Conservation (phyloP, 345 rosid species). For the Arabidopsis suecica region DNA sequence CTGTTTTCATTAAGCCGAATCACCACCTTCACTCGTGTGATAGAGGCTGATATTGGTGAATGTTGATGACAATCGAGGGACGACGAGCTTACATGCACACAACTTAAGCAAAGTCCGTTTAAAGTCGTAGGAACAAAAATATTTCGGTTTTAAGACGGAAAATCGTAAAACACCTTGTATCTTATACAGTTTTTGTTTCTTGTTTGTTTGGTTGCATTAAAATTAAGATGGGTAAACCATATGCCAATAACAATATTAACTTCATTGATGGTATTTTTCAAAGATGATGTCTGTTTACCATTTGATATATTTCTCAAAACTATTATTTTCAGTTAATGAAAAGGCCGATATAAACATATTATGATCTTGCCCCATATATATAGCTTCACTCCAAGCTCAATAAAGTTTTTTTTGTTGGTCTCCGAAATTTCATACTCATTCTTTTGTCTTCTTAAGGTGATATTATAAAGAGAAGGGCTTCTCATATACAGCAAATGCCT, state of each 20-base stretch:
- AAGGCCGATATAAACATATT: background rate
- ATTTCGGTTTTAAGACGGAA: background rate
- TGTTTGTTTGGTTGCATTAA: background rate
- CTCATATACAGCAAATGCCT: conserved; percentile 62
- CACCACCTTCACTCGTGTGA: no score
- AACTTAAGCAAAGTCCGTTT: background rate
- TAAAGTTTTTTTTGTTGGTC: background rate
- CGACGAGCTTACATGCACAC: no score
- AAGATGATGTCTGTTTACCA: background rate
- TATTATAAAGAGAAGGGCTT: conserved; percentile 63
- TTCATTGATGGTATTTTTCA: background rate
- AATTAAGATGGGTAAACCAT: background rate
- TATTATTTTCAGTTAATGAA: background rate
- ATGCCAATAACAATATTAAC: background rate
- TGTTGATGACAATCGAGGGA: no score
- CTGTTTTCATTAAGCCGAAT: no score
- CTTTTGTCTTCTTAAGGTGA: background rate
- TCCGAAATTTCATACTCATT: background rate
- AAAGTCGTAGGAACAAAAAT: no score
- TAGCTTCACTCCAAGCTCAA: conserved; percentile 18
- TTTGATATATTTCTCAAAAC: background rate
- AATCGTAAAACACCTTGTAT: background rate
- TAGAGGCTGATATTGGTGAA: no score
- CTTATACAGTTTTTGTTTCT: background rate
- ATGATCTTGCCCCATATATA: background rate